These are phyloP conservation scores for Trametes cinnabarina DNA, from an alignment of 768 basidiomycete genomes.

Conservation along the genomic window DNA sequence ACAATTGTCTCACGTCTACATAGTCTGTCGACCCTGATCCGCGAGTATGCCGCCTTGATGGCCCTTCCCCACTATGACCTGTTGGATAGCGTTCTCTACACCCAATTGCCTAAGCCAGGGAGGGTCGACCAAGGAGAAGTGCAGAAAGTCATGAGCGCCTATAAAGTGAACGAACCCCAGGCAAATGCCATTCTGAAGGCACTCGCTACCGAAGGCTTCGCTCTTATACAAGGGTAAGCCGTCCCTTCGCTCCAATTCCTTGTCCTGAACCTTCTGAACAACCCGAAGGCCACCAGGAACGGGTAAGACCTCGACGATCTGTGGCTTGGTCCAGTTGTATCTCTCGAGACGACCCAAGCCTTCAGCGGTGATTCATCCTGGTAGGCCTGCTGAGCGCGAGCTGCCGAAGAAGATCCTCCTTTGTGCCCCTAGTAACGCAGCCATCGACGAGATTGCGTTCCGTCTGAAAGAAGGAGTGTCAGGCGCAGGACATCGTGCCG, in stretches of 20 bases:
- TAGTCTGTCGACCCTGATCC: slow-evolving; percentile 86
- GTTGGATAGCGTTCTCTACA: slow-evolving; percentile 64
- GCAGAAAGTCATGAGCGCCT: slow-evolving; percentile 60
- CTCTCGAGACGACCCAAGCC: slow-evolving; percentile 56
- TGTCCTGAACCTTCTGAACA: not conserved
- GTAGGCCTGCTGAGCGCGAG: slow-evolving; percentile 44
- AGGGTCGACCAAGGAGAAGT: slow-evolving; percentile 52
- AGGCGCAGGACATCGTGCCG: slow-evolving; percentile 48
- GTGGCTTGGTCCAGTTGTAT: slow-evolving; percentile 85
- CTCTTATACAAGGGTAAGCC: slow-evolving; percentile 87
- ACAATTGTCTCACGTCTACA: slow-evolving; percentile 1
- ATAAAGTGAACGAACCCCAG: slow-evolving; percentile 90
- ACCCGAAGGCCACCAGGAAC: slow-evolving; percentile 86
- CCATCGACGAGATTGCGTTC: slow-evolving; percentile 92
- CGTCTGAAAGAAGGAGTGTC: slow-evolving; percentile 81
- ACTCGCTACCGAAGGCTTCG: slow-evolving; percentile 71
- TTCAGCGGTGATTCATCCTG: slow-evolving; percentile 49
- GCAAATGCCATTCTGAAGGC: slow-evolving; percentile 83
- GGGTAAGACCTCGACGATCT: slow-evolving; percentile 97
- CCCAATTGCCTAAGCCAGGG: slow-evolving; percentile 51
- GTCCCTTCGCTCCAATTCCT: not conserved
- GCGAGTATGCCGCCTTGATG: slow-evolving; percentile 87
- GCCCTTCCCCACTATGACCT: slow-evolving; percentile 83
- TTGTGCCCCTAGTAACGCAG: slow-evolving; percentile 97
- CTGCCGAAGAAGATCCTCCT: slow-evolving; percentile 74